These are phyloP conservation scores for Evansstolkia leycettana DNA, from an alignment of 495 filamentous ascomycete species.

Conservation along the genomic window DNA sequence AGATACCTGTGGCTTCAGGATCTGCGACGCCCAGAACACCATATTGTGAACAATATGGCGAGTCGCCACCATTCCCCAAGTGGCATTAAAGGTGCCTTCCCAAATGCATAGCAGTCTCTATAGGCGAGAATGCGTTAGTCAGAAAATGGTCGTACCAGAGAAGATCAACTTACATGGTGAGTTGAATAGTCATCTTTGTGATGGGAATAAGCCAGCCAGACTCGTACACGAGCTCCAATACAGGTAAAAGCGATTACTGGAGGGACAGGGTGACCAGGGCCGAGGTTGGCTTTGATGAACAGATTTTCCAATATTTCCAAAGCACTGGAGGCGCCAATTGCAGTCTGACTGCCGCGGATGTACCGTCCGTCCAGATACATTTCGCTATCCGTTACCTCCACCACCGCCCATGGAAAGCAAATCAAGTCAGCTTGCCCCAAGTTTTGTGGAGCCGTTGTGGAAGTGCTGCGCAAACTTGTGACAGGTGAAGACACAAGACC, in stretches of 20 bases:
- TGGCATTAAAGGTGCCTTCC: neutral
- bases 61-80: neutral
- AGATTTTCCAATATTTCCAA: neutral
- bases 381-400: neutral
- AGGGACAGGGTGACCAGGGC: neutral
- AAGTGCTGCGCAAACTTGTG: no score
- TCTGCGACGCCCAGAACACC: slow-evolving; percentile 1
- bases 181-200: no score
- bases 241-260: slow-evolving; percentile 2
- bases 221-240: neutral
- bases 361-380: no score
- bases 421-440: neutral
- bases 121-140: no score
- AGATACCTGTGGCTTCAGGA: slow-evolving; percentile 1
- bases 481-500: no score
- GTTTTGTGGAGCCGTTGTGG: neutral
- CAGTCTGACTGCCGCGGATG: neutral
- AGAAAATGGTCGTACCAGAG: no score
- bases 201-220: neutral
- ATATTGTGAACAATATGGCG: slow-evolving; percentile 2
- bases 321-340: neutral
- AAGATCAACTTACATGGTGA: no score
- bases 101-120: slow-evolving; percentile 2
- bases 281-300: no score
- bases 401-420: slow-evolving; percentile 3